Evolutionary conservation across 2,329 filamentous ascomycete species (phyloP).

Genomic region (Neofusicoccum parvum): DNA sequence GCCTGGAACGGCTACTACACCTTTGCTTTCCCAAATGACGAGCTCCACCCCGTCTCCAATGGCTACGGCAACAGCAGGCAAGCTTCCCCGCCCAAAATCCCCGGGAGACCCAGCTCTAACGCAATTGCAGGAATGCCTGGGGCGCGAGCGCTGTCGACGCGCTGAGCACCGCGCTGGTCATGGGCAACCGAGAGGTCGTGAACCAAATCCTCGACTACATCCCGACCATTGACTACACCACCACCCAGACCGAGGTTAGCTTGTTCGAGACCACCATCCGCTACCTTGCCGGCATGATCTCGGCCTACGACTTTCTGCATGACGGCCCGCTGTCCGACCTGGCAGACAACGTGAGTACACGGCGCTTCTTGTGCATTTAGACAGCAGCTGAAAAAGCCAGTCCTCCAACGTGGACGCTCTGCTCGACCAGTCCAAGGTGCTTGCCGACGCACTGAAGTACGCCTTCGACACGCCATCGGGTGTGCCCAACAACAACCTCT

Average conservation of each 20-base stretch:
- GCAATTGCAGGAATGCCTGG: constrained; percentile 70
- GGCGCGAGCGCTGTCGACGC: constrained; percentile 82
- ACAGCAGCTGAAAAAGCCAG: not conserved
- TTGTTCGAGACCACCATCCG: constrained; percentile 91
- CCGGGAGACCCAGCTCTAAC: constrained; percentile 7
- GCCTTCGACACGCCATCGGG: constrained; percentile 78
- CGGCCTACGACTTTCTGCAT: constrained; percentile 70
- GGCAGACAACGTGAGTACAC: constrained; percentile 42
- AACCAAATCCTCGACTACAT: constrained; percentile 72
- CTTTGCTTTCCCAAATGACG: constrained; percentile 78
- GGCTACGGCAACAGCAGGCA: constrained; percentile 70
- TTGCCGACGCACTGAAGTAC: constrained; percentile 74
- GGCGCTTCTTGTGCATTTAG: not conserved
- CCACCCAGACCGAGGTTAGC: constrained; percentile 62
- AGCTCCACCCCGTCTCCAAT: constrained; percentile 69
- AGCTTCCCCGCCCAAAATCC: constrained; percentile 23
- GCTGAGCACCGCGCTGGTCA: constrained; percentile 76
- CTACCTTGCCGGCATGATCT: constrained; percentile 79
- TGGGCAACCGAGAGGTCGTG: constrained; percentile 69
- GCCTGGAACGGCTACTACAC: constrained; percentile 59
- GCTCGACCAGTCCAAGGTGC: constrained; percentile 65
- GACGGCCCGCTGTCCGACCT: constrained; percentile 64
- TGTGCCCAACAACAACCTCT: constrained; percentile 70
- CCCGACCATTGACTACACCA: constrained; percentile 69
- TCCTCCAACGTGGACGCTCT: constrained; percentile 57